A percentile compares a stretch with the other conserved stretches of the same genome.
Evolutionary conservation across 179 eudicot genomes (phyloP).

Genomic region (Amaranthus tricolor): DNA sequence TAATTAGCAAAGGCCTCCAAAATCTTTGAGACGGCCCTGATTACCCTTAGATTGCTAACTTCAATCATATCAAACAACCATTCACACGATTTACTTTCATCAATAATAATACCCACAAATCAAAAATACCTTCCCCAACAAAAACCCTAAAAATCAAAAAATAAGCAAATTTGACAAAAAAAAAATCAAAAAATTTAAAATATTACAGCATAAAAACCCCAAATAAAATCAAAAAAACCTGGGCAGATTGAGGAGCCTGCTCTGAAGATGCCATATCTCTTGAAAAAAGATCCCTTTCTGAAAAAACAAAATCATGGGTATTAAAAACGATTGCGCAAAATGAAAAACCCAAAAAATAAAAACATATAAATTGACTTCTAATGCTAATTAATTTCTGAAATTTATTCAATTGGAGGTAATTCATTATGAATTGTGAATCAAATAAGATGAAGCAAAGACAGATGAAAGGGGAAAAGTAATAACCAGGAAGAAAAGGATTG

Average conservation of each 20-base stretch:
- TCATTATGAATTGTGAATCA: background rate
- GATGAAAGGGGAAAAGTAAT: background rate
- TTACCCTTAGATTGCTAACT: too few relatives aligned
- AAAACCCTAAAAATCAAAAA: too few relatives aligned
- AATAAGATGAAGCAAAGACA: background rate
- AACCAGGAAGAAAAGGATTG: conserved; percentile 1
- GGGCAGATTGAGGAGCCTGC: conserved; percentile 21
- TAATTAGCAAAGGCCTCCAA: too few relatives aligned
- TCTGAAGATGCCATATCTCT: conserved; percentile 24
- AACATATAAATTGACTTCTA: background rate
- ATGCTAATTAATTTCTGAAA: background rate
- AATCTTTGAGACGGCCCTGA: too few relatives aligned
- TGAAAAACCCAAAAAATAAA: background rate
- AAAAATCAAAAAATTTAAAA: background rate
- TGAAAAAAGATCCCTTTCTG: conserved; percentile 1
- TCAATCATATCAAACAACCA: background rate
- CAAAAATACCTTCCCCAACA: too few relatives aligned
- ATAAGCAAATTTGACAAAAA: too few relatives aligned
- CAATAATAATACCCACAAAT: background rate
- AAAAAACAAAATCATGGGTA: conserved; percentile 10
- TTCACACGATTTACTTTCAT: background rate
- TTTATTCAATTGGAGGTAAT: too few relatives aligned
- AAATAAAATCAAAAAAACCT: conserved; percentile 16
- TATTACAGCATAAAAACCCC: background rate
- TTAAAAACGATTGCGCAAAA: background rate